Base-by-base conservation (phyloP, 805 yeast species). In the Tetrapisispora iriomotensis region DNA sequence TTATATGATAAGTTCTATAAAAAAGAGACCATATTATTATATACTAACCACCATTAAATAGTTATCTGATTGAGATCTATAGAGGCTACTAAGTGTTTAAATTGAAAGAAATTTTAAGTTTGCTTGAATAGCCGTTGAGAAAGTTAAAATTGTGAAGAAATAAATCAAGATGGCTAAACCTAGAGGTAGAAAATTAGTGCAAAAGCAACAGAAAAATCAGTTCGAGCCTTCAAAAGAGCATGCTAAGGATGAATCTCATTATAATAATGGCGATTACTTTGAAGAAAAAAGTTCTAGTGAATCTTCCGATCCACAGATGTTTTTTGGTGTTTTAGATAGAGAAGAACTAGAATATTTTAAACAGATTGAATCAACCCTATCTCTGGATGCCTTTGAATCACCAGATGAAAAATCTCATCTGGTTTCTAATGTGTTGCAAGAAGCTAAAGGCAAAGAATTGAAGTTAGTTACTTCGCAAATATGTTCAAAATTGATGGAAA, bases 381-480 rank as follows among this genome's bases (percentile, higher is more conserved):
- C 87, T 34, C 72, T 86, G 29, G 77, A 87, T 61, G 81, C 92
- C 0, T 85, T 90, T 54, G 83, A 74, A 15, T 63, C 68, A 14
- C 68, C 73, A 4, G 95, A 84, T 39, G 96, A 88, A 46, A 73
- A 79, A 48, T 60, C 58, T 7, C 79, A 81, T 1, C 87, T 90
- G 53, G 77, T 85, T 23, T 61, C 71, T 3, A 79, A 92, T 50
- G 83, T 90, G 1, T 70, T 88, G 48, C 90, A 81, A 47, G 98
- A 92, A 64, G 74, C 87, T 18, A 69, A 72, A 35, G 96, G 95
- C 2, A 87, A 88, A 51, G 97, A 90, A 61, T 66, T 92, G 49
- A 90, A 92, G 60, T 68, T 90, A 29, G 95, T 83, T 4, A 90
- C 96, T 2, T 88, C 90, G 54, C 96, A 88, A 55, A 86, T 90